A percentile compares a stretch with the other conserved stretches of the same genome.
Evolutionary conservation across 2,329 filamentous ascomycete species (phyloP).

Genomic region (Alternaria gaisen): DNA sequence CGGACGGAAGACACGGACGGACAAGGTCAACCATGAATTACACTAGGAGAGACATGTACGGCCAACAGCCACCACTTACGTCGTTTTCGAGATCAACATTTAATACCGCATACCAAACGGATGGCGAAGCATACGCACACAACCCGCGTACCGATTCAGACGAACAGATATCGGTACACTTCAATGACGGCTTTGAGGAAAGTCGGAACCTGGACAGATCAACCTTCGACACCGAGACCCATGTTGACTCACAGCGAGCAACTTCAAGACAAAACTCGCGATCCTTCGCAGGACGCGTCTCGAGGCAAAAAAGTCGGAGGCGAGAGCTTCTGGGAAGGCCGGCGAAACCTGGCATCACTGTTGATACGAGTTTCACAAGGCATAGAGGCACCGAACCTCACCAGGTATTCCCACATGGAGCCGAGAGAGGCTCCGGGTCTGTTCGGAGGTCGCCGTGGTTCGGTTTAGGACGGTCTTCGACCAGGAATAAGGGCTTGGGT

Average conservation of each 20-base stretch:
- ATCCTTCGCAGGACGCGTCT: conserved; percentile 47
- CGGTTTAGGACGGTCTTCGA: conserved; percentile 37
- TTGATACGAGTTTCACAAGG: conserved; percentile 73
- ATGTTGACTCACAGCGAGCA: conserved; percentile 37
- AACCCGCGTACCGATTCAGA: conserved; percentile 21
- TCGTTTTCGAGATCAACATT: conserved; percentile 21
- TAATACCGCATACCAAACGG: conserved; percentile 8
- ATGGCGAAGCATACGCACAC: conserved; percentile 1
- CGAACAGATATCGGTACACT: conserved; percentile 39
- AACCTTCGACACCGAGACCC: conserved; percentile 37
- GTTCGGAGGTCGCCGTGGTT: conserved; percentile 44
- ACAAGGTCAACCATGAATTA: conserved; percentile 30
- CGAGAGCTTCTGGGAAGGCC: conserved; percentile 68
- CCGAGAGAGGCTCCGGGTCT: conserved; percentile 29
- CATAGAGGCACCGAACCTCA: conserved; percentile 57
- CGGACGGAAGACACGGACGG: conserved; percentile 9
- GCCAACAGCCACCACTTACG: conserved; percentile 26
- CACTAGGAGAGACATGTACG: conserved; percentile 17
- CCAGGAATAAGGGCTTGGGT: conserved; percentile 45
- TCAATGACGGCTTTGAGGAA: conserved; percentile 24
- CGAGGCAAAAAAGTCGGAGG: conserved; percentile 64
- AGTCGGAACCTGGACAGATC: conserved; percentile 6
- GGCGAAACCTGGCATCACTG: conserved; percentile 68
- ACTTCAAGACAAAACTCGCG: conserved; percentile 45
- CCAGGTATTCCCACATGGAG: conserved; percentile 53